These are phyloP conservation scores for Claviceps arundinis DNA, from an alignment of 2,329 filamentous ascomycete genomes.

Conservation along the genomic window DNA sequence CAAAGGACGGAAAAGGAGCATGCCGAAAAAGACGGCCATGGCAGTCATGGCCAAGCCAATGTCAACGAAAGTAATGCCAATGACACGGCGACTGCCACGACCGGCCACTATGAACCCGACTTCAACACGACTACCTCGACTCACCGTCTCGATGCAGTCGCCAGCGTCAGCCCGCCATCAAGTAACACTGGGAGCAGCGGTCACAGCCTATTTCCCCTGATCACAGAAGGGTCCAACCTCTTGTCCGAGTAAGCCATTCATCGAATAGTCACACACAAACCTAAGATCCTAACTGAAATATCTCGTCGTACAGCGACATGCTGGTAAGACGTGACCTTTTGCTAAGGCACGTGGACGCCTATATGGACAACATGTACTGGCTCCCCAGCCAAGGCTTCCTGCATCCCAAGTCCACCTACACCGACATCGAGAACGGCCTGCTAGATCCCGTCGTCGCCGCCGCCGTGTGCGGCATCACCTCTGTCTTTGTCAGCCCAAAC, in stretches of 20 bases:
- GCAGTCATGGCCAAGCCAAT: background rate
- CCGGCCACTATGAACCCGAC: background rate
- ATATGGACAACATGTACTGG: slow-evolving; percentile 24
- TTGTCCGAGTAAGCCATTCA: slow-evolving; percentile 16
- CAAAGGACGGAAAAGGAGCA: slow-evolving; percentile 6
- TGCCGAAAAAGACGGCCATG: background rate
- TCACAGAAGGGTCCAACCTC: slow-evolving; percentile 13
- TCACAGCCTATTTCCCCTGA: slow-evolving; percentile 9
- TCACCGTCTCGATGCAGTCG: slow-evolving; percentile 6
- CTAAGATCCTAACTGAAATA: background rate
- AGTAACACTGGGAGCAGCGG: slow-evolving; percentile 4
- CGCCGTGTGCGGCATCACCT: slow-evolving; percentile 25
- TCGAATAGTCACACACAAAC: background rate
- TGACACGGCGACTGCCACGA: background rate
- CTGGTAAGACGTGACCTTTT: slow-evolving; percentile 22
- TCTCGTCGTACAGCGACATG: slow-evolving; percentile 14
- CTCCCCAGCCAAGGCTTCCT: slow-evolving; percentile 27
- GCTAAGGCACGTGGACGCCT: slow-evolving; percentile 23
- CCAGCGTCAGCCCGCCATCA: slow-evolving; percentile 11
- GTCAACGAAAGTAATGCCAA: background rate
- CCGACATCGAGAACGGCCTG: slow-evolving; percentile 22
- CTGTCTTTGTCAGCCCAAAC: slow-evolving; percentile 22
- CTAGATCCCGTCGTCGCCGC: slow-evolving; percentile 23
- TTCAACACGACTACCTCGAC: slow-evolving; percentile 3
- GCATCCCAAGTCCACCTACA: slow-evolving; percentile 21